A percentile compares a stretch with the other conserved stretches of the same genome.
Evolutionary conservation across 2,329 filamentous ascomycete species (phyloP).

Genomic region (Ceratocystiopsis brevicomis): DNA sequence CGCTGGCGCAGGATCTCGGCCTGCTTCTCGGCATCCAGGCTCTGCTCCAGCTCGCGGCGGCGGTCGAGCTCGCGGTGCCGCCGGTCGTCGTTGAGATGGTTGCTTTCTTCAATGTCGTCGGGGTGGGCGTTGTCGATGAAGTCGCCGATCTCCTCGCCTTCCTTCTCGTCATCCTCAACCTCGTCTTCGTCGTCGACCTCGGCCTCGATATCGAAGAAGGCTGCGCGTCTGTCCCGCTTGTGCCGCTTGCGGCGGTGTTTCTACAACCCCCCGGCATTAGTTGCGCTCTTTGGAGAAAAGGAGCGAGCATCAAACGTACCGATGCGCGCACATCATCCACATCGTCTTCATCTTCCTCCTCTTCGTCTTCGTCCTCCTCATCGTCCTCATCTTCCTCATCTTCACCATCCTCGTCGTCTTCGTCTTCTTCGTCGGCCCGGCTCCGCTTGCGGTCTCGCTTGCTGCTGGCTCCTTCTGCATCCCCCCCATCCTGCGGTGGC

Average conservation of each 20-base stretch:
- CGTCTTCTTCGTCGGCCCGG: constrained; percentile 4
- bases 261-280: constrained; percentile 15
- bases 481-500: constrained; percentile 14
- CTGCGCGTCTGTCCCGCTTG: constrained; percentile 49
- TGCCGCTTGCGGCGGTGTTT: constrained; percentile 64
- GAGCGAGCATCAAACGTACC: constrained; percentile 12
- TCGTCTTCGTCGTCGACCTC: constrained; percentile 94
- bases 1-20: constrained; percentile 72
- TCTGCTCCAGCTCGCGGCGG: constrained; percentile 68
- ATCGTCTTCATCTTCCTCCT: constrained; percentile 19
- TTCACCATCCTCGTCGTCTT: constrained; percentile 1
- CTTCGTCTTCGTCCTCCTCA: constrained; percentile 14
- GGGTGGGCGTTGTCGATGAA: constrained; percentile 82
- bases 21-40: constrained; percentile 84
- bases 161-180: constrained; percentile 74
- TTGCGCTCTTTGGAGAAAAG: too few relatives aligned
- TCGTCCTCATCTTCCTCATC: constrained; percentile 14
- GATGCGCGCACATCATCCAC: constrained; percentile 26
- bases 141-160: constrained; percentile 63
- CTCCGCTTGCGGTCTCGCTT: constrained; percentile 1
- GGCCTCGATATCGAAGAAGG: constrained; percentile 94
- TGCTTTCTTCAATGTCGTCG: constrained; percentile 68
- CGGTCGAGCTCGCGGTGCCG: constrained; percentile 88
- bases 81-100: constrained; percentile 70
- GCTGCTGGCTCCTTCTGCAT: not conserved